Base-by-base conservation (phyloP, 2,329 filamentous ascomycete genomes). In the Phialophora chinensis region DNA sequence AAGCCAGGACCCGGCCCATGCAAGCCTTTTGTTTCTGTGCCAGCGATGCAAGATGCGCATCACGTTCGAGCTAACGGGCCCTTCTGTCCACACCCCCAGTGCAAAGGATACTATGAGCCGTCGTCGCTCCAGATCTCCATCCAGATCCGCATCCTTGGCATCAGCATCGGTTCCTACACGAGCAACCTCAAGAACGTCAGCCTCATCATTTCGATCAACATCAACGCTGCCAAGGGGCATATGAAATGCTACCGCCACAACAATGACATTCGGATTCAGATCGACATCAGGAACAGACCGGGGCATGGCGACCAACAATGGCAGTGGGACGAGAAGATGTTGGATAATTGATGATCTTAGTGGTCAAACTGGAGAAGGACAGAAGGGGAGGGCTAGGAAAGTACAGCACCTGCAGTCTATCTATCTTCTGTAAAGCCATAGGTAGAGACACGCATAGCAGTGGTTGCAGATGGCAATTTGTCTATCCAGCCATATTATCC, bases 121-220 rank as follows among this genome's bases (percentile, higher is more conserved):
- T 53, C 49, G 3, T 53, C 49, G 23, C 20, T 53, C 49, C 20
- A 25, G 27, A 53, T 53, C 10, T 25, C 49, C n/a, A 29, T 53
- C 23, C 23, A 29, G 27, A 29, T 29, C 27, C 27, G 11, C 11
- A 53, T 53, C 17, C 49, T 53, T 4, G 49, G 49, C 23, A 12
- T 53, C 49, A 53, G 8, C 49, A 53, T 53, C 27, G 49, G 49
- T 27, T 53, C 49, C 20, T 53, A 25, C 49, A 53, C 49, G 20
- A 29, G 49, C 23, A 53, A 53, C 14, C 27, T 53, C 20, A 53
- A 53, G 11, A 29, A 53, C 14, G 23, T 44, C 38, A 44, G 49
- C 23, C 49, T 53, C 49, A 53, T 14, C 10, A 27, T 53, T 29
- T 25, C 23, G 23, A 7, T 53, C 49, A 53, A 53, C 49, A 25